Base-by-base conservation (phyloP, 192 early-diverging fungal genomes). In the Mortierella antarctica region DNA sequence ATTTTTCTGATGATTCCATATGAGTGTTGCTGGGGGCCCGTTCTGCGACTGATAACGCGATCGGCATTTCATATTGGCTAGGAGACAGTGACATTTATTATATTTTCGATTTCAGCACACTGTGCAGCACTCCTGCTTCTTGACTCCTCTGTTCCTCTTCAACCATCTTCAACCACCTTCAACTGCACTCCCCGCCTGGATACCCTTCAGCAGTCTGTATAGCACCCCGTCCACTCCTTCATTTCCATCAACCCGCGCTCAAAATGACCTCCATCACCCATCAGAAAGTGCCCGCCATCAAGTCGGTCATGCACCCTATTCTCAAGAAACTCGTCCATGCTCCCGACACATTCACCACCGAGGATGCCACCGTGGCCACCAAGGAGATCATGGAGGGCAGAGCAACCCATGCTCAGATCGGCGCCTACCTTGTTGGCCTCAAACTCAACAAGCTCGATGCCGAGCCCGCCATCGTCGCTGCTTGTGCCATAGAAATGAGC, bases 391-490 rank as follows among this genome's bases (percentile, higher is more conserved):
- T 99, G 94, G 83, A 82, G 17, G 92, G 93, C 12, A 66, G 89
- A 47, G 92, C 93, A 8, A 93, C 93, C 18, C 87, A 88, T 10
- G 91, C 96, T 21, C 98, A 99, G 77, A 93, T 95, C 52, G 92
- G 93, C 20, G 95, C 93, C 4, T 98, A 98, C 66, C 86, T 99
- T 47, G 86, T 93, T 5, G 91, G 89, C 8, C 86, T 98, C 9
- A 92, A 90, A 73, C 84, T 95, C 18, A 80, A 86, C 42, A 84
- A 89, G 3, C 86, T 90, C 54, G 97, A 98, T 60, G 70, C 83
- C 31, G 86, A 95, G 21, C 91, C 98, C 0, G 84, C 84, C 8
- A 87, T 94, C 67, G 87, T 99, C 15, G 97, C 96, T 9, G 90
- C 96, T 2, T 86, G 89, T 70, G 95, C 95, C 6, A 59, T 71